Base-by-base conservation (phyloP, 306 rosid genomes). In the Inga leiocalycina region DNA sequence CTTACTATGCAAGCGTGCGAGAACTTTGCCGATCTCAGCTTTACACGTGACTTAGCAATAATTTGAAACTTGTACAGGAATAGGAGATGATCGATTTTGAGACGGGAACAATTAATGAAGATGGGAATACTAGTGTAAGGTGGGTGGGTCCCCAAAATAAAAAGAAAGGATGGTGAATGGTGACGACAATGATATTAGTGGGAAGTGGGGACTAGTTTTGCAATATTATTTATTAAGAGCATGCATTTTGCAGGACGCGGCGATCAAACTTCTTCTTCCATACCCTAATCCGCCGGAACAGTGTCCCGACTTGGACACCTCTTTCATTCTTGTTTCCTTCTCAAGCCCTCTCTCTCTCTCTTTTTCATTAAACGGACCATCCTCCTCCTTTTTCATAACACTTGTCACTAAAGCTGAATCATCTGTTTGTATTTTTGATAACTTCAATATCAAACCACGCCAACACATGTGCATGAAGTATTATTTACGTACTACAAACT, bases 41-140 rank as follows among this genome's bases (percentile, higher is more conserved):
- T 81, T 85, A 70, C 86, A 84, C 88, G 88, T 87, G 90, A 82
- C 78, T 14, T 57, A 0, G 6, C 30, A 20, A 16, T 41, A 87
- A 48, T 71, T 79, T 32, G 4, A 4, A 65, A 67, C 57, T 52
- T 16, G 19, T 54, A 6, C 4, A 54, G 61, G 24, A 57, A 46
- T 0, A 8, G 13, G 30, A 32, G 4, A 32, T 30, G 70, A 64
- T 20, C 27, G 70, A 64, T 20, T 30, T 64, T 30, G 39, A 64
- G 20, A 13, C 20, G 20, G 2, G 43, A 65, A 65, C 43, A 32
- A 65, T 5, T 65, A 32, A 32, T 24, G 37, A 27, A 64, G 70
- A 64, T 27, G 70, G 5, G 13, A n/a, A n/a, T 2, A 1, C 0
- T 49, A 16, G 6, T 62, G 17, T 39, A 62, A 24, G 15, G 34